Base-by-base conservation (phyloP, 2,329 filamentous ascomycete genomes). In the Arthrinium phaeospermum region DNA sequence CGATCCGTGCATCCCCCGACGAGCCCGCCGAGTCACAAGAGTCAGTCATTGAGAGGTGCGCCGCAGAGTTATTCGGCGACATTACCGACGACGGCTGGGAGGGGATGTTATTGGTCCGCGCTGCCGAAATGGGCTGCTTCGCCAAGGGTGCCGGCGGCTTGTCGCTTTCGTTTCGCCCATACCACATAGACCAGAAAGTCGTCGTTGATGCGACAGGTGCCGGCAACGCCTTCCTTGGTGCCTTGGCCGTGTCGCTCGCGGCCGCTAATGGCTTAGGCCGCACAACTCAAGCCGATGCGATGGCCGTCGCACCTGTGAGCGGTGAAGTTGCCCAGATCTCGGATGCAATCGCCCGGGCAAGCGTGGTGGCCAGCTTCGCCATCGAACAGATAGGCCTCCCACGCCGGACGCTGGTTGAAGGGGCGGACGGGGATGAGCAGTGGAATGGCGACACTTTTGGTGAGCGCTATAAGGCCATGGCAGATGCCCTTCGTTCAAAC, bases 141-240 rank as follows among this genome's bases (percentile, higher is more conserved):
- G 49, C 80, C 1, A 74, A 69, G 14, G 70, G 68, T 3, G 44
- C 24, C 3, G 34, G 46, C 3, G n/a, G 41, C 37, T 81, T 80
- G 81, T 22, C 16, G 16, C 30, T 7, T 10, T n/a, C n/a, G 12
- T 68, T 82, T 8, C 79, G 79, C 4, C 76, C 81, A 0, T 82
- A 79, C 70, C 57, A 71, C 19, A 27, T 57, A 19, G 45, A 37
- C 45, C 5, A 47, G 68, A 6, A 46, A 67, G 7, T 76, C 73
- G 75, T 83, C 0, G 74, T 82, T 27, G 81, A 83, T 71, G 75
- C 81, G 1, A 83, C 82, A 37, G 80, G 81, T 0, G 81, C 79
- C 0, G 81, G 82, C 3, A 83, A 83, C 71, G 77, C 81, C 0
- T 82, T 83, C 61, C 73, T 83, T 4, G 81, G 81, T 10, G 81